Evolutionary conservation across 176 grass and related monocot species (phyloP), one percentile per base, ranked within the genome.

Genomic region (Phoenix roebelenii): DNA sequence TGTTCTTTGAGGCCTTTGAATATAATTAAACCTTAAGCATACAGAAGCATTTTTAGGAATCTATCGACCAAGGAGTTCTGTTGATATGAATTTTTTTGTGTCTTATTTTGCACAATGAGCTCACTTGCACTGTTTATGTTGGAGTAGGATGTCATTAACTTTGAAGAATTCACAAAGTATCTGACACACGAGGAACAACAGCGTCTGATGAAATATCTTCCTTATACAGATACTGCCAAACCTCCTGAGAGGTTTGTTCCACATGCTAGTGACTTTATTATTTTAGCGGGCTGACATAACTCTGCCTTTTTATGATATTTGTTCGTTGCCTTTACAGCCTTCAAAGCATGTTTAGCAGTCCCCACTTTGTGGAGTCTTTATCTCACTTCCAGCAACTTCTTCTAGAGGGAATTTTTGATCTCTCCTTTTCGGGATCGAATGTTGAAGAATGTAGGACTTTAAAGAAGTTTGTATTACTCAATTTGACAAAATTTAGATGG

Each of bases 61-160:
- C 7, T 54, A 29, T 61, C n/a, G 17, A 49, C 18, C 15, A 10
- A 67, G 49, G 25, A 60, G 22, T 57, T 57, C 18, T 26, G 55
- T 22, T 25, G 56, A 15, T 68, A 57, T 17, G 35, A 14, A 10
- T 44, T 44, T 44, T 5, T 5, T 30, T 30, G 4, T 5, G 28
- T 6, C 5, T 0, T 30, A 5, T 44, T 14, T 14, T 44, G 10
- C 35, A 44, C 35, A 44, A 44, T 39, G 7, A 44, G 35, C 35
- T 44, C 7, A 44, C 9, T 9, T 44, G 35, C 35, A 44, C 18
- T 77, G 19, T 62, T 20, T 77, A 57, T 55, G 23, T 51, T 26
- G 65, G n/a, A 66, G 49, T 67, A 82, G 79, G 66, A 67, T 53
- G 48, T 82, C 22, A 44, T 76, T 30, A 82, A 76, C 68, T 68